Conservation (phyloP, 768 basidiomycete genomes). For the Cubamyces lactineus region DNA sequence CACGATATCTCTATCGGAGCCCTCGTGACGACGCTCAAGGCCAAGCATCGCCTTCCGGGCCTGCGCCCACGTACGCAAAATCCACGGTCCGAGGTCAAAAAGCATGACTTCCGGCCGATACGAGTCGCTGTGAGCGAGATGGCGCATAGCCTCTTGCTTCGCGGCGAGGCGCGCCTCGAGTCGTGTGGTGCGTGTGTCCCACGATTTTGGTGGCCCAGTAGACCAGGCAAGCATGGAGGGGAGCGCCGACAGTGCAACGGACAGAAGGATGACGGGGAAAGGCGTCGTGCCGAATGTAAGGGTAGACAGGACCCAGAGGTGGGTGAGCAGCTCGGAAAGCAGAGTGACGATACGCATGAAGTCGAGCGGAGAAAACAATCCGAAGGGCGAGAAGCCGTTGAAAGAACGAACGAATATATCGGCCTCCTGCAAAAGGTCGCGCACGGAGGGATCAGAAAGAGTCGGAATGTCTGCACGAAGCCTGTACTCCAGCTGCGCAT, state of each 20-base stretch:
- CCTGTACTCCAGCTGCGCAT: slow-evolving; percentile 77
- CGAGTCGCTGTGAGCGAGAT: slow-evolving; percentile 70
- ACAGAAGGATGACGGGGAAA: slow-evolving; percentile 59
- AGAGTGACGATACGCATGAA: slow-evolving; percentile 75
- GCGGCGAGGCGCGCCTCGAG: slow-evolving; percentile 68
- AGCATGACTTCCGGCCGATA: slow-evolving; percentile 83
- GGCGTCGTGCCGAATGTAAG: slow-evolving; percentile 59
- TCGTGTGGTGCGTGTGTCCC: slow-evolving; percentile 50
- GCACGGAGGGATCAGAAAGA: slow-evolving; percentile 69
- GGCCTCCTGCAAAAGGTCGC: slow-evolving; percentile 83
- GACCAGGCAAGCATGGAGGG: slow-evolving; percentile 55
- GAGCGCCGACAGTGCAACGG: slow-evolving; percentile 60
- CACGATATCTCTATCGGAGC: slow-evolving; percentile 23
- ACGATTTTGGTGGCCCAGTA: slow-evolving; percentile 43
- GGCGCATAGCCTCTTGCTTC: slow-evolving; percentile 74
- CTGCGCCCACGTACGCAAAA: slow-evolving; percentile 74
- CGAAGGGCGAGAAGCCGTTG: slow-evolving; percentile 71
- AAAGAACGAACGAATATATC: slow-evolving; percentile 86
- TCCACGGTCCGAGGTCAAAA: slow-evolving; percentile 86
- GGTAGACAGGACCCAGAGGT: slow-evolving; percentile 67
- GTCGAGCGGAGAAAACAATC: slow-evolving; percentile 79
- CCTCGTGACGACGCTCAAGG: slow-evolving; percentile 50
- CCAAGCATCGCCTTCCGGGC: slow-evolving; percentile 63
- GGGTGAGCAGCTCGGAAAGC: slow-evolving; percentile 70
- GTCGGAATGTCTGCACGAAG: slow-evolving; percentile 80